Evolutionary conservation across 2,329 filamentous ascomycete species (phyloP), one percentile per base, ranked within the genome.

Genomic region (Lachnellula suecica): DNA sequence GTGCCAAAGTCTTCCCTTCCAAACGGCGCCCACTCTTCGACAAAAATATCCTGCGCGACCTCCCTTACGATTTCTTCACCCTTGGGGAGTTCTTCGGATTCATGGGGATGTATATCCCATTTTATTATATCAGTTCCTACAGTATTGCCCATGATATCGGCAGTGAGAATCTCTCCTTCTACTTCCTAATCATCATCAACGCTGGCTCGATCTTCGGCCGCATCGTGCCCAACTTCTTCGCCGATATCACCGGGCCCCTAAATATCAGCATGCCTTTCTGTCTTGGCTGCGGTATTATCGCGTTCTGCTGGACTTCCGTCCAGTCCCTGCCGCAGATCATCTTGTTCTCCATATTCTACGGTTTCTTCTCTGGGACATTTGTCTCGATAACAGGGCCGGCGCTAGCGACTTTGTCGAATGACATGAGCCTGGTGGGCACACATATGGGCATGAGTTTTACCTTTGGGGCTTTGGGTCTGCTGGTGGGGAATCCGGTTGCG

Each of bases 301-400:
- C 81, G 76, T 70, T 82, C 10, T 73, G 74, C 2, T 71, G 71
- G 31, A 72, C 71, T 1, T 73, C 72, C 22, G 76, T 82, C 4
- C 75, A 77, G 0, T 76, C 79, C 1, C 61, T 49, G 4, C 76
- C 76, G 0, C 75, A 79, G 2, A 78, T 85, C 47, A 74, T 89
- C 37, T 72, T 82, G 19, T 90, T 88, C 65, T 76, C 79, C 11
- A 72, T 79, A 17, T 68, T 88, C 13, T 90, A 87, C 58, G 87
- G 87, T n/a, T 88, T 89, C 64, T 77, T 78, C 29, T 83, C 81
- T 0, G 87, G 87, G 10, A 80, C 80, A 1, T 86, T 84, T 59
- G 79, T 88, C 5, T 53, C 51, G 9, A 47, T 61, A 13, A 38
- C 44, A 23, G 56, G 47, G 4, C 56, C 59, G 3, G 46, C 51